Conservation (phyloP, 179 eudicot species). For the Spinacia oleracea region DNA sequence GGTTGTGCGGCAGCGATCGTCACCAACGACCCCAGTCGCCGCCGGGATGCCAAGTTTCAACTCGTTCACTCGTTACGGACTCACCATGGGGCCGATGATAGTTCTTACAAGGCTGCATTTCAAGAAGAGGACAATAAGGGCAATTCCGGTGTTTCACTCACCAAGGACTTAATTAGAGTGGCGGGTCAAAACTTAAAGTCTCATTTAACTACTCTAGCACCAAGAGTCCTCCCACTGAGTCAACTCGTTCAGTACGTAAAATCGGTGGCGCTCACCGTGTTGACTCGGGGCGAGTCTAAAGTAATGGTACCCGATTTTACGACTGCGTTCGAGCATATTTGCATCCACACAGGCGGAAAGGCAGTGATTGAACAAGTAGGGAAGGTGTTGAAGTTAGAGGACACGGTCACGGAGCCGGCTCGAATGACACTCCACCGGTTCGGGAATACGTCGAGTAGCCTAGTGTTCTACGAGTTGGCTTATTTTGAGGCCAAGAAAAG, state of each 20-base stretch:
- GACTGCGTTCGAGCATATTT: constrained; percentile 68
- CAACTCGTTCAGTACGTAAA: constrained; percentile 46
- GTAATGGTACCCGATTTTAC: constrained; percentile 63
- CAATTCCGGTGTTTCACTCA: constrained; percentile 55
- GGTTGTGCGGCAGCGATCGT: constrained; percentile 66
- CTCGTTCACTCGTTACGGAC: constrained; percentile 55
- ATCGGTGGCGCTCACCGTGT: constrained; percentile 26
- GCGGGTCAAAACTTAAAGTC: constrained; percentile 54
- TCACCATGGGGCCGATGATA: constrained; percentile 66
- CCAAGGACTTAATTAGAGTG: constrained; percentile 64
- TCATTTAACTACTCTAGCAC: constrained; percentile 56
- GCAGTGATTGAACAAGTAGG: constrained; percentile 70
- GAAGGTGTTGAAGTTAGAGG: constrained; percentile 40
- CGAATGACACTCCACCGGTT: constrained; percentile 75
- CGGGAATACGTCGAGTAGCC: constrained; percentile 85
- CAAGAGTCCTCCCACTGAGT: constrained; percentile 68
- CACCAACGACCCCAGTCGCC: constrained; percentile 46
- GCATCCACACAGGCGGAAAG: constrained; percentile 84
- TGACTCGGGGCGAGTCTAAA: constrained; percentile 42
- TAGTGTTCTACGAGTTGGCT: constrained; percentile 73
- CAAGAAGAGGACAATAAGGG: constrained; percentile 75
- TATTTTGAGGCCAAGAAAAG: constrained; percentile 69
- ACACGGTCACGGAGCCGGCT: constrained; percentile 65
- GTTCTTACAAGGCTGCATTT: constrained; percentile 60
- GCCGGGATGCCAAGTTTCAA: constrained; percentile 46